Percentiles rank a stretch among this genome's conserved stretches.
Evolutionary conservation across 1,139 yeast genomes (phyloP).

Genomic region (Ogataea hybrid): DNA sequence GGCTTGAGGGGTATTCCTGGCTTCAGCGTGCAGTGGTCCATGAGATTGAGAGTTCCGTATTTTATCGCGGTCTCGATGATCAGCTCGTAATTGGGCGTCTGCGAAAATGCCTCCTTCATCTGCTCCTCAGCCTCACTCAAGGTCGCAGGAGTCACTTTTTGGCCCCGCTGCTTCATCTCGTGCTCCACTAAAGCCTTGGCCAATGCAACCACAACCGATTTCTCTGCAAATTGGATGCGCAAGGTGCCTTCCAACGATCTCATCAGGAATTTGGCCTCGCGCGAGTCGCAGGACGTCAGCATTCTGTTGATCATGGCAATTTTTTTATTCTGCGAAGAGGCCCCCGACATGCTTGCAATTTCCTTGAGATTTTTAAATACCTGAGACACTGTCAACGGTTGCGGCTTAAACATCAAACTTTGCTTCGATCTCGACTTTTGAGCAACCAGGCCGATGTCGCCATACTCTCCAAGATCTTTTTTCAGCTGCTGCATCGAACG

Average conservation of each 20-base stretch:
- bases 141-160: slow-evolving; percentile 36
- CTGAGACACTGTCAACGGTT: slow-evolving; percentile 65
- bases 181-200: slow-evolving; percentile 77
- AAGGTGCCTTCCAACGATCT: slow-evolving; percentile 91
- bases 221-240: slow-evolving; percentile 92
- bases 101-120: slow-evolving; percentile 82
- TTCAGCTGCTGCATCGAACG: slow-evolving; percentile 68
- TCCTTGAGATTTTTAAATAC: slow-evolving; percentile 74
- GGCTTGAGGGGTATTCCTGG: slow-evolving; percentile 98
- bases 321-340: slow-evolving; percentile 77
- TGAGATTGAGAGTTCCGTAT: slow-evolving; percentile 63
- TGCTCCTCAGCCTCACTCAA: slow-evolving; percentile 67
- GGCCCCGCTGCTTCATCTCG: slow-evolving; percentile 39
- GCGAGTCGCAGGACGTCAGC: slow-evolving; percentile 83
- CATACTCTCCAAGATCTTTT: slow-evolving; percentile 70
- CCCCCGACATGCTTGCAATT: slow-evolving; percentile 82
- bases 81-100: slow-evolving; percentile 86
- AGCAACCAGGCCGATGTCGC: slow-evolving; percentile 92
- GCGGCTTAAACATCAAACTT: slow-evolving; percentile 91
- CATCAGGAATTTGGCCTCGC: slow-evolving; percentile 86
- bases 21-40: slow-evolving; percentile 67
- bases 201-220: slow-evolving; percentile 78
- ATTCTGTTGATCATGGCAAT: slow-evolving; percentile 75
- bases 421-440: slow-evolving; percentile 79
- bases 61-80: slow-evolving; percentile 65